These are phyloP conservation scores for Stipa capillata DNA, from an alignment of 176 grass and related monocot genomes.

Conservation along the genomic window DNA sequence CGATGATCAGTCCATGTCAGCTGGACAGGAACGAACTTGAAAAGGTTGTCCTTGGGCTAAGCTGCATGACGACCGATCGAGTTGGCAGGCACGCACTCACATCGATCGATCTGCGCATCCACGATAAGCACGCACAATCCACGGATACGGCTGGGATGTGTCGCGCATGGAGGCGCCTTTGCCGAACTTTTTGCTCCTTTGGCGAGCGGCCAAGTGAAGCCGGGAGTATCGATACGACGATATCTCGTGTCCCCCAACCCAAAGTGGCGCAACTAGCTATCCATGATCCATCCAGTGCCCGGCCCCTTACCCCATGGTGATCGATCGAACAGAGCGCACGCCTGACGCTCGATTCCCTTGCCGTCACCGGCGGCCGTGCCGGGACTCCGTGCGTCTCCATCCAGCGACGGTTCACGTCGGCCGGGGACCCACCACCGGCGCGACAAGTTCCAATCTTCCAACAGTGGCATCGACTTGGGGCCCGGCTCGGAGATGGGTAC, in stretches of 20 bases:
- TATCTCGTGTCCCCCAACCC: no score
- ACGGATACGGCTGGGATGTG: no score
- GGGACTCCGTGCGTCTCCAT: neutral
- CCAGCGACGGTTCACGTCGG: neutral
- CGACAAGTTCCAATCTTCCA: neutral
- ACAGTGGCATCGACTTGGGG: conserved; percentile 15
- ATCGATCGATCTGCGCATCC: neutral
- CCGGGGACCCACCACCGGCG: neutral
- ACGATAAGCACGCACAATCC: neutral
- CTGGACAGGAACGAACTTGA: neutral
- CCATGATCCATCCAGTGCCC: neutral
- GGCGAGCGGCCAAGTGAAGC: neutral
- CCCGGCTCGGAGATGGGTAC: neutral
- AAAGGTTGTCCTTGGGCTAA: no score
- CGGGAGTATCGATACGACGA: neutral
- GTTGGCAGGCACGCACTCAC: neutral
- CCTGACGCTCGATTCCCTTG: conserved; percentile 1
- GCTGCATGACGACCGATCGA: neutral
- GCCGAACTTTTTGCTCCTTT: neutral
- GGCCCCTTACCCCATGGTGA: neutral
- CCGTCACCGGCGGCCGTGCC: neutral
- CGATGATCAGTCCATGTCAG: neutral
- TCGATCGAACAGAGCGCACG: neutral
- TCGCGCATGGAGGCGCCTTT: neutral
- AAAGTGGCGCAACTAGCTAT: no score